Evolutionary conservation across 495 filamentous ascomycete species (phyloP).

Genomic region (Neurospora sublineolata): DNA sequence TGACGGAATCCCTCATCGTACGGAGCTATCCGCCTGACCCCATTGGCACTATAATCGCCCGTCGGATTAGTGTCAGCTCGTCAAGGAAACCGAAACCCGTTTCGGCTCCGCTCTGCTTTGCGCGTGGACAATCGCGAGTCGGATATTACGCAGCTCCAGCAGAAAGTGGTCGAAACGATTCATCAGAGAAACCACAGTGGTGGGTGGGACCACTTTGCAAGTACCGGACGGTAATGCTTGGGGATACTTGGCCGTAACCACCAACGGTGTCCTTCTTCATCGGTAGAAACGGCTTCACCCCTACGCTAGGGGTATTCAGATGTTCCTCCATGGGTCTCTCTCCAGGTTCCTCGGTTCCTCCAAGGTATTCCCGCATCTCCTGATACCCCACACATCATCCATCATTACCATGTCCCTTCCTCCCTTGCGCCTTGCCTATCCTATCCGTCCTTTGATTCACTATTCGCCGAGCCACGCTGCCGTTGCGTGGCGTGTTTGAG

Average conservation of each 20-base stretch:
- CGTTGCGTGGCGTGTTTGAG: neutral
- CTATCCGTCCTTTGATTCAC: neutral
- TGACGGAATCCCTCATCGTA: neutral
- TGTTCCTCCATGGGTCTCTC: neutral
- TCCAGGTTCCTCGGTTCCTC: neutral
- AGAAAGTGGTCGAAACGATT: neutral
- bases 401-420: neutral
- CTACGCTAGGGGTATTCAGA: neutral
- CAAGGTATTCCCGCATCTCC: neutral
- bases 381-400: neutral
- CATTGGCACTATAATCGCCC: neutral
- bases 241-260: neutral
- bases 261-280: neutral
- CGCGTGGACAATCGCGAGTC: neutral
- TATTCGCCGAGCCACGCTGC: neutral
- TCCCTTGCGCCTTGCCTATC: neutral
- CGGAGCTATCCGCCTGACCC: neutral
- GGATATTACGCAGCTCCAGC: neutral
- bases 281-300: neutral
- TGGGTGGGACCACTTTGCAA: neutral
- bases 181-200: neutral
- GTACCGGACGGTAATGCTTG: neutral
- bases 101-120: neutral
- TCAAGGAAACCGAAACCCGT: neutral
- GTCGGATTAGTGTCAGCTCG: neutral